Evolutionary conservation across 352 stramenopile genomes (phyloP), one percentile per base, ranked within the genome.

Genomic region (Globisporangium nagaii): DNA sequence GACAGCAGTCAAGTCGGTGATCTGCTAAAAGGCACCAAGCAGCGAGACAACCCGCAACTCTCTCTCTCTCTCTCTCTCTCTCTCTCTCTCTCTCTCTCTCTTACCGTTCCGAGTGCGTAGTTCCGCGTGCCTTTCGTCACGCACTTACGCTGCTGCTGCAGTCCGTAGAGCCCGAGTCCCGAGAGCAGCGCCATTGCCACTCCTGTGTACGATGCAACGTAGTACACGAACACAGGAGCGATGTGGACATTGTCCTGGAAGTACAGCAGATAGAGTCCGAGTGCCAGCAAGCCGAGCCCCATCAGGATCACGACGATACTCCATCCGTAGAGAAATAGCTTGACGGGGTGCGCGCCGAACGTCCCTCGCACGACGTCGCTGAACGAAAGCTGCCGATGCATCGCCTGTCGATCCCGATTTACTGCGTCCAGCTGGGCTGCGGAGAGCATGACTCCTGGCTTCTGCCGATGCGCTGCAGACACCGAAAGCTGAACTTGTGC

Each of bases 201-300:
- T 1, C 70, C 72, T 6, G 68, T 77, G 44, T 77, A 85, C 13
- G 71, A 69, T 13, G 75, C 71, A 25, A 88, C 40, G 53, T 72
- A 74, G 48, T 84, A 85, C 27, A 73, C 70, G 0, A 82, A 56
- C 3, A 58, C 58, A 5, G 79, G 74, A 4, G 74, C 66, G 20
- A 89, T 68, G 25, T 71, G 64, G 1, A 73, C 76, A 28, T 81
- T 79, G 7, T 79, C 65, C 50, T 86, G 71, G 43, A 85, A 80
- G 53, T 77, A 88, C 20, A 84, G 58, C 15, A 81, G 56, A 27
- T 85, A 89, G 28, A 88, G 35, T 0, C 80, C 76, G n/a, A 85
- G 60, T 7, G 57, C 79, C 4, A 83, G 51, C 25, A 85, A 43
- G 1, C 70, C 47, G 12, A 89, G 24, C 0, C 74, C 74, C 11